Conservation (phyloP, 163 green algal genomes). For the Coccomyxa subellipsoidea region DNA sequence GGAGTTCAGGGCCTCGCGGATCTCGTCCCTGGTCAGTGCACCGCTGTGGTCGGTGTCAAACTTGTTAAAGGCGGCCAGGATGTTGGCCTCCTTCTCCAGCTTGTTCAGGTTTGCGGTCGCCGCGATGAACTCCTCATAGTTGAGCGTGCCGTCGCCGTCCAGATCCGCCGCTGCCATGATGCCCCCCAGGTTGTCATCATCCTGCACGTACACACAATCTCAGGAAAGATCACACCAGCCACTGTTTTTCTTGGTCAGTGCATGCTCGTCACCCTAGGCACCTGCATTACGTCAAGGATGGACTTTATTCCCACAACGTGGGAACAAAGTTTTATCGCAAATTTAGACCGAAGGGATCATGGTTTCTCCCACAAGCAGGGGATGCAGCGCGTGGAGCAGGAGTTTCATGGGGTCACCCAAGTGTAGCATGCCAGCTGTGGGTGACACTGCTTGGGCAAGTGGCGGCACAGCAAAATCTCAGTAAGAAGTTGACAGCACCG, state of each 20-base stretch:
- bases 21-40: conserved; percentile 58
- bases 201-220: neutral
- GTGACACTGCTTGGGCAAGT: no score
- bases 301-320: no score
- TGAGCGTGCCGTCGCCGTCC: conserved; percentile 75
- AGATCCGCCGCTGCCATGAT: conserved; percentile 80
- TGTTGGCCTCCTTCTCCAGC: conserved; percentile 62
- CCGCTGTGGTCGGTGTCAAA: conserved; percentile 63
- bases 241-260: neutral
- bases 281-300: no score
- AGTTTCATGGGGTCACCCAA: no score
- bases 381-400: no score
- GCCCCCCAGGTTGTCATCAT: conserved; percentile 43
- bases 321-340: no score
- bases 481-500: no score
- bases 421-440: no score
- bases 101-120: conserved; percentile 82
- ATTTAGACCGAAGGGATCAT: no score
- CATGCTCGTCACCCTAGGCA: no score
- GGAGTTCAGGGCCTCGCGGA: conserved; percentile 48
- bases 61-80: conserved; percentile 60
- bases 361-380: no score
- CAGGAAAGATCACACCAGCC: neutral
- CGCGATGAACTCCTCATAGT: conserved; percentile 94
- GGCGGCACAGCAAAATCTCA: no score